Evolutionary conservation across 805 yeast genomes (phyloP), one percentile per base, ranked within the genome.

Genomic region (Wickerhamomyces subpelliculosus): DNA sequence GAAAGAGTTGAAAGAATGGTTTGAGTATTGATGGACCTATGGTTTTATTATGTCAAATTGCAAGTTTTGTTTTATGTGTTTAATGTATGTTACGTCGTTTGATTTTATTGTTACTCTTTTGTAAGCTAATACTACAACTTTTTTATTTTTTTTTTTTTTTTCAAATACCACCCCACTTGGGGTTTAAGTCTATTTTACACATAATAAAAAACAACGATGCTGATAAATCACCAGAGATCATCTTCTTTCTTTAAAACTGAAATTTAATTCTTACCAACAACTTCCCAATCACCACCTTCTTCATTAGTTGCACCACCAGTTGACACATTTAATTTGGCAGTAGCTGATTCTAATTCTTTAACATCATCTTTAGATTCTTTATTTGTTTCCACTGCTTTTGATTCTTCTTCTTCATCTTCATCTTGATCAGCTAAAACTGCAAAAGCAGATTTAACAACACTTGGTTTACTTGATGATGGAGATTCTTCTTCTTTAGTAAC

Each of bases 351-450:
- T 41, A 57, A 55, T 21, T 44, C 57, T 12, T 17, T 19, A n/a
- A 44, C 52, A 24, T 49, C 48, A 20, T 48, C 57, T 3, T 42
- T 34, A 12, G 22, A 11, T 29, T 19, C 22, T 29, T 19, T 16
- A 12, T 29, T 29, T 5, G 22, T 19, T 29, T 18, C 39, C 18
- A 36, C 32, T 31, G 45, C 41, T n/a, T 44, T 46, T n/a, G n/a
- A n/a, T 21, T 41, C 52, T 31, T 46, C 67, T 7, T 67, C 72
- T 2, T 69, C 76, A 3, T 70, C 76, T 4, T 75, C 80, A 37
- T 68, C 78, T 24, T 75, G 78, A 38, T 54, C 56, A 36, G 72
- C 64, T 53, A 77, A 60, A 19, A 76, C 77, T 35, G 69, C 62
- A 51, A 66, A 77, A 3, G 70, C 59, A 27, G 79, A 71, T 49